Conservation (phyloP, 495 filamentous ascomycete genomes). For the Talaromyces stipitatus region DNA sequence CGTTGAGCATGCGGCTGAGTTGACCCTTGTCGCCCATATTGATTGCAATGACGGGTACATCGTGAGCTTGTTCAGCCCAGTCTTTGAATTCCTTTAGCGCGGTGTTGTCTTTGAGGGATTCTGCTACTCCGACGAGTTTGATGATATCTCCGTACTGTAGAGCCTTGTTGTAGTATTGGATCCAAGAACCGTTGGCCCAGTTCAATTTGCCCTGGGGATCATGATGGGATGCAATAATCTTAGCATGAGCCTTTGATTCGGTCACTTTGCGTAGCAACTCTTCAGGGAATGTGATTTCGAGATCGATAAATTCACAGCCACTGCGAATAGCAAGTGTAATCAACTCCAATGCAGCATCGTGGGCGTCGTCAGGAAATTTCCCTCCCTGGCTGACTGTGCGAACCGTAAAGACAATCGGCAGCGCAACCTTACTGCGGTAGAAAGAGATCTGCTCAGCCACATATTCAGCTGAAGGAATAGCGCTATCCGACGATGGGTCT, state of each 20-base stretch:
- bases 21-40: slow-evolving; percentile 92
- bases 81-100: slow-evolving; percentile 74
- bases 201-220: slow-evolving; percentile 72
- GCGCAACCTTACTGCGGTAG: slow-evolving; percentile 62
- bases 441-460: slow-evolving; percentile 75
- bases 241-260: slow-evolving; percentile 60
- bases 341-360: slow-evolving; percentile 59
- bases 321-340: slow-evolving; percentile 73
- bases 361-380: slow-evolving; percentile 71
- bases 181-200: slow-evolving; percentile 87
- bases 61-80: slow-evolving; percentile 61
- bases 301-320: slow-evolving; percentile 85
- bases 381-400: slow-evolving; percentile 83
- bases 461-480: slow-evolving; percentile 61
- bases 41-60: slow-evolving; percentile 80
- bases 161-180: slow-evolving; percentile 77
- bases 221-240: slow-evolving; percentile 92
- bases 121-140: slow-evolving; percentile 87
- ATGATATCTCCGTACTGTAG: slow-evolving; percentile 83
- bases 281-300: slow-evolving; percentile 84
- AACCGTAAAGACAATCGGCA: slow-evolving; percentile 91
- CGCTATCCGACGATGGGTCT: slow-evolving; percentile 54
- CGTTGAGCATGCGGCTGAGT: slow-evolving; percentile 81
- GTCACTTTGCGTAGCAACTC: slow-evolving; percentile 59
- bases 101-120: slow-evolving; percentile 74